Conservation (phyloP, 2,329 filamentous ascomycete genomes). For the Westerdykella sp. region DNA sequence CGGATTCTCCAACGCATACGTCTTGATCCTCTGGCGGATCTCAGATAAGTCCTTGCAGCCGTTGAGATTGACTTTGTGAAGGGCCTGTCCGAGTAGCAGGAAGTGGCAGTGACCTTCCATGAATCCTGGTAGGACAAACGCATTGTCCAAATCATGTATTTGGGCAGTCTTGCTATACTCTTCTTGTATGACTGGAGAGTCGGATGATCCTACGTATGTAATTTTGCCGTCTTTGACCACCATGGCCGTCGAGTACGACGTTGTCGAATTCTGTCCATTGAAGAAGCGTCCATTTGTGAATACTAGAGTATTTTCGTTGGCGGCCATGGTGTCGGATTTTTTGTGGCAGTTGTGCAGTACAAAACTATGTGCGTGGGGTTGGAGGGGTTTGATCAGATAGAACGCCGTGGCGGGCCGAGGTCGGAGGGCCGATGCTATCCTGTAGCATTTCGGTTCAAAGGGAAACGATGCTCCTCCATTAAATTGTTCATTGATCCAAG, state of each 20-base stretch:
- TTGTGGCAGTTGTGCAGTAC: too few relatives aligned
- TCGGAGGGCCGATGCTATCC: too few relatives aligned
- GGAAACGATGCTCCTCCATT: too few relatives aligned
- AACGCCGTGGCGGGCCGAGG: too few relatives aligned
- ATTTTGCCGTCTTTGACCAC: constrained; percentile 40
- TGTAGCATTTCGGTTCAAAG: too few relatives aligned
- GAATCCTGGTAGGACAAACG: constrained; percentile 49
- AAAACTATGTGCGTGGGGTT: too few relatives aligned
- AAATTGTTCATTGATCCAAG: too few relatives aligned
- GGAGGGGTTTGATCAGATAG: too few relatives aligned
- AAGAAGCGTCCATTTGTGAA: constrained; percentile 28
- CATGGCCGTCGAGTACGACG: constrained; percentile 26
- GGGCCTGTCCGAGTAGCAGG: constrained; percentile 49
- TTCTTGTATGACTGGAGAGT: constrained; percentile 21
- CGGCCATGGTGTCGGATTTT: not conserved
- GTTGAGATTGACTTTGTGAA: constrained; percentile 47
- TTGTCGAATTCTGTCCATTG: constrained; percentile 2
- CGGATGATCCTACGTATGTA: constrained; percentile 33
- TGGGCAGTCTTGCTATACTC: constrained; percentile 15
- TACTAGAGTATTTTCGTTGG: constrained; percentile 7
- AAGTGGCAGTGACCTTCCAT: constrained; percentile 56
- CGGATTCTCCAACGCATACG: constrained; percentile 44
- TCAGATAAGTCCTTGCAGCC: constrained; percentile 44
- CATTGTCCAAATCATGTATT: constrained; percentile 33
- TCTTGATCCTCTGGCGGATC: constrained; percentile 44